phyloP scores from a whole-genome alignment of 768 basidiomycete genomes.

The Suillus decipiens region DNA sequence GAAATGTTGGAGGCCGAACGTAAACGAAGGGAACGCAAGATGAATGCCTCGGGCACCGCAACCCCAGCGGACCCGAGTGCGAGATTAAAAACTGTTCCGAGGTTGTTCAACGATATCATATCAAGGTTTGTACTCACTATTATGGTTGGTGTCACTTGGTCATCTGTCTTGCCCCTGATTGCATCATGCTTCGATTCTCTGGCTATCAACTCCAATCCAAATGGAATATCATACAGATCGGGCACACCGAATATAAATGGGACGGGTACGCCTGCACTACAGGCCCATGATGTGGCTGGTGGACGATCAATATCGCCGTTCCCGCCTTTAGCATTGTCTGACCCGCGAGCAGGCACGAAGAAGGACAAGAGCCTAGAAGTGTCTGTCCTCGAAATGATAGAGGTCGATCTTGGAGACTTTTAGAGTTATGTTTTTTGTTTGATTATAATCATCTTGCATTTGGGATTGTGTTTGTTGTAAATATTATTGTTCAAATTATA shows the following conservation, averaged over 20 bases:
- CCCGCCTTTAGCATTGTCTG: constrained; percentile 23
- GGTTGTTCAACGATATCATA: constrained; percentile 50
- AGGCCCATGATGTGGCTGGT: constrained; percentile 28
- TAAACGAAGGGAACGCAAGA: constrained; percentile 67
- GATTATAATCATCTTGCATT: background rate
- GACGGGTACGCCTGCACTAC: constrained; percentile 41
- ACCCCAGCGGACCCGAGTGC: constrained; percentile 65
- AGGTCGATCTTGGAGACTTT: constrained; percentile 81
- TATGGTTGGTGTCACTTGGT: constrained; percentile 5
- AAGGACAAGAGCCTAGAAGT: constrained; percentile 52
- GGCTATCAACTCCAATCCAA: constrained; percentile 12
- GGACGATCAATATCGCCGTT: constrained; percentile 41
- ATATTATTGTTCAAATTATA: constrained; percentile 9
- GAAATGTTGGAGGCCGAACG: constrained; percentile 71
- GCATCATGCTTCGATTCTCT: constrained; percentile 23
- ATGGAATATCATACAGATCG: constrained; percentile 24
- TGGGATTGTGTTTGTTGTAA: constrained; percentile 3
- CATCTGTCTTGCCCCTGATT: constrained; percentile 19
- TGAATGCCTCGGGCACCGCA: constrained; percentile 41
- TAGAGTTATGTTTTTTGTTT: constrained; percentile 32
- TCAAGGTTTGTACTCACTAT: constrained; percentile 56
- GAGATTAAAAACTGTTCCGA: constrained; percentile 63
- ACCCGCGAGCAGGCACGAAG: constrained; percentile 29
- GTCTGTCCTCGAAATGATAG: constrained; percentile 63
- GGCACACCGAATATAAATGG: constrained; percentile 52